These are phyloP conservation scores for Oryza meyeriana DNA, from an alignment of 176 grass and related monocot species.

Conservation along the genomic window DNA sequence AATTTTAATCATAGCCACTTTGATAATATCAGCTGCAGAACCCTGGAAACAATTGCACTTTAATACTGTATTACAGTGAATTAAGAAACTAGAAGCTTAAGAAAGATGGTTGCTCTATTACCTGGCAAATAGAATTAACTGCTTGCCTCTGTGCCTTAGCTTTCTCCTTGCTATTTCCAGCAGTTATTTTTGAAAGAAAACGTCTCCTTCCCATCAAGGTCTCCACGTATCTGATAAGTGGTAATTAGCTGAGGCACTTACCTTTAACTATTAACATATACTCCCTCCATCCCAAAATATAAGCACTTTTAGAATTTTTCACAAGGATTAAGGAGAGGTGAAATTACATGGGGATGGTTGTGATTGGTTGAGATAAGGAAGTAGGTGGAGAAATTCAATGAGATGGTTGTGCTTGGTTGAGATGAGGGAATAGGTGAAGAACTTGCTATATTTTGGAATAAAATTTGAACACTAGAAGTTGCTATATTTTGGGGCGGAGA, in stretches of 20 bases:
- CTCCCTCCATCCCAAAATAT: no score
- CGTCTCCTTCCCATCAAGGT: slow-evolving; percentile 93
- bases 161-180: slow-evolving; percentile 71
- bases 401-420: no score
- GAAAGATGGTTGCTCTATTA: slow-evolving; percentile 26
- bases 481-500: no score
- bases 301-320: no score
- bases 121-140: slow-evolving; percentile 98
- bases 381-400: no score
- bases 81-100: slow-evolving; percentile 7
- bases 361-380: no score
- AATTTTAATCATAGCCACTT: slow-evolving; percentile 91
- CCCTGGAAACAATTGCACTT: slow-evolving; percentile 43
- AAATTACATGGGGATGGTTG: no score
- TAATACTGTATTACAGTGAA: slow-evolving; percentile 1
- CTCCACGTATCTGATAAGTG: slow-evolving; percentile 67
- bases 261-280: background rate
- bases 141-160: slow-evolving; percentile 98
- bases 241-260: slow-evolving; percentile 14
- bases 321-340: no score
- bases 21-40: slow-evolving; percentile 93
- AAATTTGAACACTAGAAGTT: no score
- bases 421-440: no score
- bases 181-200: slow-evolving; percentile 84
- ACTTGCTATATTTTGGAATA: no score